Evolutionary conservation across 192 early-diverging fungal species (phyloP), one percentile per base, ranked within the genome.

Genomic region (Entrophospora sp.): DNA sequence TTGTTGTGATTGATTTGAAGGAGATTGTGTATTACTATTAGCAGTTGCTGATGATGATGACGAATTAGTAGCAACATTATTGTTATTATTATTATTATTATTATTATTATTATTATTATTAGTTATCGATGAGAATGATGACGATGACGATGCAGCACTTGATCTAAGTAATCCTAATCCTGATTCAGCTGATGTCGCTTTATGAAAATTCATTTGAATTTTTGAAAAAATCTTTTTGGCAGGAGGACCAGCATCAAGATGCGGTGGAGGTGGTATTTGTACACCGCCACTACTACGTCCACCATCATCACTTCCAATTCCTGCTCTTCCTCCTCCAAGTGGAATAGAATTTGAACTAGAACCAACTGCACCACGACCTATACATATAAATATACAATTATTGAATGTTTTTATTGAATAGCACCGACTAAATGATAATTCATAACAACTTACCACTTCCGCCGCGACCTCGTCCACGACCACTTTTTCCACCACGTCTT

Each of bases 391-490:
- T 32, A n/a, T 10, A n/a, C 6, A 18, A 36, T 35, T 35, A 0
- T n/a, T 16, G 20, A 35, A 10, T 35, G 13, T 46, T 4, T 22
- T 46, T 22, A 5, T 20, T n/a, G 8, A 46, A 20, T 4, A 0
- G 9, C 20, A 22, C n/a, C 10, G 10, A 16, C 10, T 42, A 42
- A 42, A 53, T 31, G 13, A 53, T 25, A 35, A 35, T 35, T 22
- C 10, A 22, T 35, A 56, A 16, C 4, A 37, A 57, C 20, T 69
- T 37, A 45, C 74, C 65, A 28, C 80, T 73, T 30, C 78, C 28
- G 5, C 81, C 78, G 25, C 81, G 49, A 20, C 84, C 55, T 1
- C 82, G 56, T 27, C 81, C 75, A 18, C 85, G 61, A 14, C 84
- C 68, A 8, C 77, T 64, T 38, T 73, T n/a, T 7, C 73, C 67